Base-by-base conservation (phyloP, 1,284 basidiomycete genomes). In the Ustilago nuda region DNA sequence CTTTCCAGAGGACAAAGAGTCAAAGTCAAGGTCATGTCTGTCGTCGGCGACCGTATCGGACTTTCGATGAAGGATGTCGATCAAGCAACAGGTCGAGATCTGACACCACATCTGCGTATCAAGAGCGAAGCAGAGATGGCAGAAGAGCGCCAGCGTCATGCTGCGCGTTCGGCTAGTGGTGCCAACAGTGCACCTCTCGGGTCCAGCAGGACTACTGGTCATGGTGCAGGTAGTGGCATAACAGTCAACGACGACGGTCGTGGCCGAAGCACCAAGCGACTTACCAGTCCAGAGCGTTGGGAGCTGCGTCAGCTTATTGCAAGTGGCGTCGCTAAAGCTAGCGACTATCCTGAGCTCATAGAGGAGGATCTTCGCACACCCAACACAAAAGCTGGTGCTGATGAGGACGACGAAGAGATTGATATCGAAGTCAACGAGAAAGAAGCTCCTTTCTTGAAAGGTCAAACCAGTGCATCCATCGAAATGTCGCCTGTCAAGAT, bases 251-350 rank as follows among this genome's bases (percentile, higher is more conserved):
- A 79, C 17, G 73, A 76, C 13, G 73, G 73, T 13, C 73, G 78
- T 5, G 78, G 81, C 12, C 70, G 72, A 52, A 76, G 78, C 17
- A 94, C 94, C 1, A 96, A 96, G 85, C 91, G 97, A 17, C 88
- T 99, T 63, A 96, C 96, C 1, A 95, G 94, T 32, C 97, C 97
- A 0, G 97, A 99, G 86, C 91, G 97, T 27, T 99, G 96, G 94
- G 97, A 99, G 88, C 94, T 99, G 86, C 98, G 98, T 86, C 97
- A 99, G 86, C 90, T 99, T 67, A 98, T 99, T 72, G 94, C 97
- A 0, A 97, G 94, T 46, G 97, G 97, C 54, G 93, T 92, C 6
- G 91, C 98, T 53, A 92, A 92, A 79, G 92, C 95, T 8, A 92
- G 94, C 12, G 97, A 99, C 87, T 98, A 98, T 84, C 96, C 96